Evolutionary conservation across 257 asterid genomes (phyloP), one percentile per base, ranked within the genome.

Genomic region (Lithospermum erythrorhizon): DNA sequence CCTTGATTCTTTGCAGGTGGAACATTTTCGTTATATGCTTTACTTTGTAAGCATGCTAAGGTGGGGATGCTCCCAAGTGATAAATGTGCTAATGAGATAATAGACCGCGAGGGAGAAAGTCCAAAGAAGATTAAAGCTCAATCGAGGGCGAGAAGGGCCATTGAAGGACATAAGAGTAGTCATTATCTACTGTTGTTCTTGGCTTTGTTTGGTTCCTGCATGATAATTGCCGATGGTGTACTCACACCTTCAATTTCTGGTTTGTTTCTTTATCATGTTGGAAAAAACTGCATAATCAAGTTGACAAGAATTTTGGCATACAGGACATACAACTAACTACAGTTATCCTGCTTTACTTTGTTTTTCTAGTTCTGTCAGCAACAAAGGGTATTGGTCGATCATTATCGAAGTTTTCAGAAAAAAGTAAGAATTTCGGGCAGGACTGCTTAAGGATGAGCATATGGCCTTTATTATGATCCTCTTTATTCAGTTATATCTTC

Each of bases 211-310:
- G 98, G 98, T 59, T 86, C 96, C 61, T 91, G 98, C 79, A 81
- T 86, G 94, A 88, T 88, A 66, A 68, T 91, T 27, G 71, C 89
- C 23, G 98, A 91, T 70, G 94, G 93, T 62, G 77, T 86, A 68
- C 87, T 91, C 57, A 88, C 96, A 27, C 98, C 98, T n/a, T 84
- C 96, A 27, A 75, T 91, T 71, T 91, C 95, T 67, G 94, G 98
- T 91, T 62, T 19, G 89, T 67, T 60, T 53, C 19, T 19, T 18
- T 27, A 13, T 11, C 21, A 55, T 29, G 51, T 61, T 37, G 22
- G 11, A 32, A 14, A 22, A 16, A 9, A 21, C 20, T 19, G 35
- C 22, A 19, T 14, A 47, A 4, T 27, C 49, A n/a, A 21, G n/a
- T 25, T 52, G 27, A 10, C 45, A 27, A 21, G 21, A 17, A 16